Conservation (phyloP, 306 rosid genomes). For the Casuarina cunninghamiana region DNA sequence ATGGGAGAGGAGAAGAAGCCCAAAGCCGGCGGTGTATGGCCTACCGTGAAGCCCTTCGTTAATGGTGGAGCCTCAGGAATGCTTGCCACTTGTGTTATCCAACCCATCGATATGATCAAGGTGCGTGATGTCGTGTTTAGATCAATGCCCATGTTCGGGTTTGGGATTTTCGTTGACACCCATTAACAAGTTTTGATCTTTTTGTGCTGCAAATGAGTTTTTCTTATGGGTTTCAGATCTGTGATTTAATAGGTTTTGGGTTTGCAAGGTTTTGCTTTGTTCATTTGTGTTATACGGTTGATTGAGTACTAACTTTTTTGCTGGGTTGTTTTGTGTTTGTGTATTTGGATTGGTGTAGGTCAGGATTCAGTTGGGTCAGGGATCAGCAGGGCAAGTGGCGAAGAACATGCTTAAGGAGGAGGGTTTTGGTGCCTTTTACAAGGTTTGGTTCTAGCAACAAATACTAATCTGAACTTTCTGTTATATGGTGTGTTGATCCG, state of each 20-base stretch:
- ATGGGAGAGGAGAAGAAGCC: conserved; percentile 95
- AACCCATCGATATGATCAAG: conserved; percentile 97
- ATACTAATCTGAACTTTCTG: background rate
- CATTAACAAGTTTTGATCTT: background rate
- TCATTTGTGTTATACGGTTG: background rate
- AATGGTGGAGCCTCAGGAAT: conserved; percentile 96
- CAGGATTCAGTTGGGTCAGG: conserved; percentile 98
- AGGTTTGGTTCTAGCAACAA: conserved; percentile 44
- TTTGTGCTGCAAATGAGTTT: background rate
- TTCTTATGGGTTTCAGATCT: conserved; percentile 48
- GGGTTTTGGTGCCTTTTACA: conserved; percentile 81
- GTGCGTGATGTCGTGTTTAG: conserved; percentile 27
- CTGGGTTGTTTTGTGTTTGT: conserved; percentile 1
- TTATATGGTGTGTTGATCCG: conserved; percentile 11
- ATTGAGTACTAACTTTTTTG: background rate
- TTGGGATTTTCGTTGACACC: background rate
- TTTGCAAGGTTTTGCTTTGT: background rate
- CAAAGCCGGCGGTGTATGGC: conserved; percentile 67
- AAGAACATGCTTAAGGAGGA: conserved; percentile 80
- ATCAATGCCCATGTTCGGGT: background rate
- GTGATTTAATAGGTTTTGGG: conserved; percentile 19
- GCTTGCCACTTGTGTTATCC: conserved; percentile 98
- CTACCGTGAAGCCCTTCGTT: conserved; percentile 83
- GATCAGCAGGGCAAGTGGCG: conserved; percentile 77
- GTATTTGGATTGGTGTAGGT: conserved; percentile 52